Base-by-base conservation (phyloP, 2,329 filamentous ascomycete species). In the Fulvia fulva region DNA sequence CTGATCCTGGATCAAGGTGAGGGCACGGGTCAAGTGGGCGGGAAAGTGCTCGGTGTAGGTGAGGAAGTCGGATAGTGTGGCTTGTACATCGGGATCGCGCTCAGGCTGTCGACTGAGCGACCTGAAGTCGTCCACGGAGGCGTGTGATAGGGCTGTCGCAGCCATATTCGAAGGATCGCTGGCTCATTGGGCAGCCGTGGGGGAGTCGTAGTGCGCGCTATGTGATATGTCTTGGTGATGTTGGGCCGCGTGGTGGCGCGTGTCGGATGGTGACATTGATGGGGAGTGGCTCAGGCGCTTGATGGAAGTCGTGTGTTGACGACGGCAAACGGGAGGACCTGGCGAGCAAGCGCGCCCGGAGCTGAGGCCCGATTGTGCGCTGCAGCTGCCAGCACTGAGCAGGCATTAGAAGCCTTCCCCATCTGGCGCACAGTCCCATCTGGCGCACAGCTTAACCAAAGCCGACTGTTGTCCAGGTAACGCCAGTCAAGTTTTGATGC, bases 31-130 rank as follows among this genome's bases (percentile, higher is more conserved):
- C 23, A 87, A 76, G 69, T 87, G 84, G 9, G 84, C 83, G 32
- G 85, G 85, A 57, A 86, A 85, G 76, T 85, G 86, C 73, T 87
- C 85, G 62, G 85, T 87, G 73, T 87, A 87, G 71, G 87, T 84
- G 58, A 87, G 81, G 71, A 85, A 87, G 71, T 87, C 85, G 63
- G 83, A 86, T 47, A 87, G 82, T 25, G 84, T 86, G 32, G 83
- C 82, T 69, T 87, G 83, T 57, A 84, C 82, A 68, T 87, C 85
- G 32, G 85, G 84, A 68, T 87, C 84, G 49, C 67, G 67, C 14
- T 67, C 68, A 8, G 69, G 67, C 55, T 68, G 70, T 12, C 68
- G 65, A 58, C 68, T 70, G 26, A 71, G 60, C n/a, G 69, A 69
- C 59, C 70, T 66, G 60, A 70, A 68, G 59, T 70, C 65, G 50